Conservation (phyloP, 495 filamentous ascomycete species). For the Penicillium flavigenum region DNA sequence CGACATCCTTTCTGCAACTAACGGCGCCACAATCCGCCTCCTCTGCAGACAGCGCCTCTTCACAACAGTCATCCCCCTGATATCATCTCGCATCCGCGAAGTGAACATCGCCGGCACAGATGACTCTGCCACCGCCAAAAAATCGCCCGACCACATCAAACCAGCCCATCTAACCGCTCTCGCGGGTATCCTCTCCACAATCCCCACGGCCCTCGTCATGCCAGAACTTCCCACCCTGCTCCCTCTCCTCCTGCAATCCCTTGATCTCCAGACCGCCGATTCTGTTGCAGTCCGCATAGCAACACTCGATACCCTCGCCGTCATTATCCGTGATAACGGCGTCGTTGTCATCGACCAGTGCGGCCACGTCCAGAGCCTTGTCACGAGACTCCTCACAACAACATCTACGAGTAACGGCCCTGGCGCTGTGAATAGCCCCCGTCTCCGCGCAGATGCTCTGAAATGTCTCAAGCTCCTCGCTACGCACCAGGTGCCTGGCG, state of each 20-base stretch:
- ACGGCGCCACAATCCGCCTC: constrained; percentile 63
- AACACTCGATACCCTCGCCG: constrained; percentile 59
- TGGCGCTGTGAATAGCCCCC: constrained; percentile 34
- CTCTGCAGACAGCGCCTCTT: constrained; percentile 67
- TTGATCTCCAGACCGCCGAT: constrained; percentile 58
- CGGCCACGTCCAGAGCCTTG: constrained; percentile 59
- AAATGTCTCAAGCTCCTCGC: constrained; percentile 59
- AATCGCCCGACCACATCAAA: constrained; percentile 42
- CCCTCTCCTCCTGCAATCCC: constrained; percentile 66
- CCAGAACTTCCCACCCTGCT: constrained; percentile 58
- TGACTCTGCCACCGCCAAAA: constrained; percentile 1
- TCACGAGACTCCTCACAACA: constrained; percentile 56
- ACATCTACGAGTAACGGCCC: constrained; percentile 22
- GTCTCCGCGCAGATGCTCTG: constrained; percentile 53
- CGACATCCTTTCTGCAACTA: constrained; percentile 62
- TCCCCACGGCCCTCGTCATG: constrained; percentile 59
- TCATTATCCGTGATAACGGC: constrained; percentile 59
- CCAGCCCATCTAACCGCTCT: constrained; percentile 66
- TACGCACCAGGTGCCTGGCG: constrained; percentile 26
- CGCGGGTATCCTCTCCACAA: constrained; percentile 60
- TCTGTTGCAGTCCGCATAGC: constrained; percentile 57
- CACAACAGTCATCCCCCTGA: constrained; percentile 57
- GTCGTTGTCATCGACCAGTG: constrained; percentile 50
- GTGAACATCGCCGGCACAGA: constrained; percentile 37
- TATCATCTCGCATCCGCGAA: constrained; percentile 55